Evolutionary conservation across 148 eudicot genomes (phyloP), one percentile per base, ranked within the genome.

Genomic region (Cornus suecica): DNA sequence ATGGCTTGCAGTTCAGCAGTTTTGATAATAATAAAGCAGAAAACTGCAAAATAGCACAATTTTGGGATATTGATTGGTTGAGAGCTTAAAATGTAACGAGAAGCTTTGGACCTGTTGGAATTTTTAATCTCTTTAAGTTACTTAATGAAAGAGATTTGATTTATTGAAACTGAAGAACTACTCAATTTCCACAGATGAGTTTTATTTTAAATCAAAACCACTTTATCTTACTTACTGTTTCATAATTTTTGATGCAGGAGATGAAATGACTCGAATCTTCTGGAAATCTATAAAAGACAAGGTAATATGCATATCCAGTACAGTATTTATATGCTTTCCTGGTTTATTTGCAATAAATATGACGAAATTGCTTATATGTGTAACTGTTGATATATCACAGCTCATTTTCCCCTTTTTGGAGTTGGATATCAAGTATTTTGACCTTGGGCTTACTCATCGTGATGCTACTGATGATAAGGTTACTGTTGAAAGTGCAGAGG

Each of bases 361-460:
- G 1, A 27, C 1, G 13, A 23, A 45, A 45, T 11, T 69, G 31
- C 72, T 69, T 45, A 22, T 30, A 8, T 71, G 16, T 76, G 23
- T 34, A 23, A 15, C 68, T 68, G 58, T 61, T 73, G 25, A 72
- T 74, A 30, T 60, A 68, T 52, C 73, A 18, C 78, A 88, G 90
- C 88, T 88, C 67, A 85, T 88, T 32, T 78, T 88, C 29, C 90
- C 88, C 28, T 88, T 85, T 67, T 10, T 88, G 82, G 90, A 88
- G 70, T 80, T 88, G 77, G 88, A 88, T 70, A 88, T 88, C 2
- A 85, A 88, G 80, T 88, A 85, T 81, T 88, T 77, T 81, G 90
- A 88, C 76, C 87, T 85, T 56, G 85, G 83, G 56, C 81, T 83
- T 74, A 66, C 78, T 22, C 76, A 80, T 30, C 78, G 83, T 41